Evolutionary conservation across 2,329 filamentous ascomycete species (phyloP).

Genomic region (Fusarium solani-melongenae): DNA sequence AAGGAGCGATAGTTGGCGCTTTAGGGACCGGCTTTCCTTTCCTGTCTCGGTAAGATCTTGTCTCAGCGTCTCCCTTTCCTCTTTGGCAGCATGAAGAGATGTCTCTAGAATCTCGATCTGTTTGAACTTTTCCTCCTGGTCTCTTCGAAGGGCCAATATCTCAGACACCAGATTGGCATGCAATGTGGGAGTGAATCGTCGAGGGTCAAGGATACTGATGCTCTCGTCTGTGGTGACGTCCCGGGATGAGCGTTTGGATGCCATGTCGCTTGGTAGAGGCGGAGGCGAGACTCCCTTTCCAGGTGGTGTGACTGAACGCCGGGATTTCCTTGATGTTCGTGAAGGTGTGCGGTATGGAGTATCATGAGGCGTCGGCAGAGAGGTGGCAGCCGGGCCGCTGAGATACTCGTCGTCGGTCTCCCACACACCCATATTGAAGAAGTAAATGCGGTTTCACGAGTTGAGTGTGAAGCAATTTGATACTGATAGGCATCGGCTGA

Average conservation of each 20-base stretch:
- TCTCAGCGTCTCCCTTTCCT: constrained; percentile 79
- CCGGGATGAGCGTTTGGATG: constrained; percentile 63
- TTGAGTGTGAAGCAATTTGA: neutral
- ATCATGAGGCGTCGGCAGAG: constrained; percentile 76
- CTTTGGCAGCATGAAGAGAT: constrained; percentile 74
- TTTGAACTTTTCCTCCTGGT: constrained; percentile 89
- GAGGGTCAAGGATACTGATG: constrained; percentile 83
- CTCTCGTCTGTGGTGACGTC: constrained; percentile 74
- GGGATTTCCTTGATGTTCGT: constrained; percentile 68
- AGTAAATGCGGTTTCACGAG: neutral
- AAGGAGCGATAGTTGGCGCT: constrained; percentile 85
- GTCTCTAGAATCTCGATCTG: constrained; percentile 88
- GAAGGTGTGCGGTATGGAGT: constrained; percentile 81
- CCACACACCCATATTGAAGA: constrained; percentile 64
- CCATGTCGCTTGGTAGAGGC: constrained; percentile 56
- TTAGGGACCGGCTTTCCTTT: constrained; percentile 83
- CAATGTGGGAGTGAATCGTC: constrained; percentile 92
- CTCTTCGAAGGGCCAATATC: constrained; percentile 86
- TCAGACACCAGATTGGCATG: constrained; percentile 96
- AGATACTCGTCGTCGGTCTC: constrained; percentile 73
- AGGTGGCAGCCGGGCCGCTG: constrained; percentile 63
- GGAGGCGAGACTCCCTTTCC: constrained; percentile 68
- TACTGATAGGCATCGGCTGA: neutral
- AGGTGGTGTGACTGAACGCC: constrained; percentile 75
- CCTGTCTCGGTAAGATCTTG: constrained; percentile 69